Percentiles rank a stretch among this genome's conserved stretches.
Conservation (phyloP, 352 stramenopile species). For the Globisporangium cylindrosporum region DNA sequence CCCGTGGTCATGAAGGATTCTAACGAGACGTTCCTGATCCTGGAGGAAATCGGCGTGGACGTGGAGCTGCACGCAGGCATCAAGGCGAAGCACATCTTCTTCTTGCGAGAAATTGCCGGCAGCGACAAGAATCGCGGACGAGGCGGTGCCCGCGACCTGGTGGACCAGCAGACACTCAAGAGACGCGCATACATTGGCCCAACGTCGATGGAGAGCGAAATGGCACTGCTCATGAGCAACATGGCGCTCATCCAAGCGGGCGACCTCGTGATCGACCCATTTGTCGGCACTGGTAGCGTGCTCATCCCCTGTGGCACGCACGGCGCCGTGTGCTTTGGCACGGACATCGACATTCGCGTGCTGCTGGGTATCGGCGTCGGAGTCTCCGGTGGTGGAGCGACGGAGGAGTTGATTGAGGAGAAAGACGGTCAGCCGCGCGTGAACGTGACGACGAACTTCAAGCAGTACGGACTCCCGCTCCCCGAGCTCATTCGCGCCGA, state of each 20-base stretch:
- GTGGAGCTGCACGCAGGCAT: conserved; percentile 30
- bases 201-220: conserved; percentile 97
- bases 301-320: conserved; percentile 92
- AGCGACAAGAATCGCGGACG: conserved; percentile 73
- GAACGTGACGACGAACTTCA: conserved; percentile 89
- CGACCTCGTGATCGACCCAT: conserved; percentile 94
- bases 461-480: conserved; percentile 90
- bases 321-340: conserved; percentile 92
- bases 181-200: conserved; percentile 94
- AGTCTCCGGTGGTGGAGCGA: conserved; percentile 33
- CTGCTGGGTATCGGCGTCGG: conserved; percentile 89
- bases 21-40: conserved; percentile 66
- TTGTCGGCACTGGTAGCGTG: conserved; percentile 97
- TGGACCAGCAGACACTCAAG: conserved; percentile 93
- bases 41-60: conserved; percentile 73
- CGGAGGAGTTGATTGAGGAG: conserved; percentile 14
- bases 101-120: conserved; percentile 64
- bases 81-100: conserved; percentile 64
- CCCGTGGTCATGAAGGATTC: conserved; percentile 71
- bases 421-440: conserved; percentile 34
- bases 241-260: conserved; percentile 68
- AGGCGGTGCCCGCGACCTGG: conserved; percentile 61
- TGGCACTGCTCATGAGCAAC: conserved; percentile 95
- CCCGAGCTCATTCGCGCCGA: conserved; percentile 95
- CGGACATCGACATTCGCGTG: conserved; percentile 96